Evolutionary conservation across 495 filamentous ascomycete species (phyloP), one percentile per base, ranked within the genome.

Genomic region (Chaetomium tenue): DNA sequence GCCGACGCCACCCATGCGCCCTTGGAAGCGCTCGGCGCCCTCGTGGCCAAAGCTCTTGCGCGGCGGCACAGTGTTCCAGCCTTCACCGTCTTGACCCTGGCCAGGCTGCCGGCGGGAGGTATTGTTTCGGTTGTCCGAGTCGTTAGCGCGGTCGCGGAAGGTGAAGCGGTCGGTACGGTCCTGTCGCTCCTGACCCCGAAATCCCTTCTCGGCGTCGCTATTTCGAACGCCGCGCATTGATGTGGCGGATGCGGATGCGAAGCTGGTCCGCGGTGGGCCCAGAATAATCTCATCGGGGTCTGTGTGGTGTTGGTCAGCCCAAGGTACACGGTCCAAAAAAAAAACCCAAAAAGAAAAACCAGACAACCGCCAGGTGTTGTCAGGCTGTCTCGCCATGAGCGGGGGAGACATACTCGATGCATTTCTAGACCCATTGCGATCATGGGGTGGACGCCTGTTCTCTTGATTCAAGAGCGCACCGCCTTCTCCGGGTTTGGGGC

Each of bases 221-320:
- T 61, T 72, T 83, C 76, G 85, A 74, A 66, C 76, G 66, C 62
- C 68, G 58, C 74, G 74, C 44, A 70, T 60, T 37, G 83, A 77
- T 52, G 90, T 91, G 18, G 91, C 88, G 12, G 93, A 97, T 63
- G 90, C 87, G 12, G 93, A 97, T 63, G 90, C 87, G 74, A 98
- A 97, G 33, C 86, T 86, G 28, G 86, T 91, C 67, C 92, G 92
- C 2, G 93, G 92, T 37, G 93, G 93, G 39, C 91, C 92, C 46
- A 97, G 89, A 66, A 96, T 82, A 61, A 96, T 92, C 63, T 96
- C 91, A 71, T 94, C 92, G 65, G 80, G 75, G 66, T 84, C 84
- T 87, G 66, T 84, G 83, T 87, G 58, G 25, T 33, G n/a, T 44
- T 53, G 48, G 60, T 71, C 63, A 71, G 68, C 58, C 58, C 44